phyloP scores from a whole-genome alignment of 2,329 filamentous ascomycete genomes.

The Neonectria coccinea region DNA sequence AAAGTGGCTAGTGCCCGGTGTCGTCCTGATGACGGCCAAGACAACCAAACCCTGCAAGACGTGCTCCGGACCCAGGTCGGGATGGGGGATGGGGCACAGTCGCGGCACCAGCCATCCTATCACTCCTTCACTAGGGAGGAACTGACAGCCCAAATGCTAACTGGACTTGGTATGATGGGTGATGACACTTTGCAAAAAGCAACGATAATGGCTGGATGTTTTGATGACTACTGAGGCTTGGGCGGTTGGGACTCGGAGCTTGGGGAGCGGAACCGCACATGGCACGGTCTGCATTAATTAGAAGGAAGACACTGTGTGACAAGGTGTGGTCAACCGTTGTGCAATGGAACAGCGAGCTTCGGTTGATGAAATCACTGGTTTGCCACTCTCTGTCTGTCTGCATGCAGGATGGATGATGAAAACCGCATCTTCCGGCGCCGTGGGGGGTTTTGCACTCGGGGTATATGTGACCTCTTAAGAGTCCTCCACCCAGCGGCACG shows the following conservation, averaged over 20 bases:
- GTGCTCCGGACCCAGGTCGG: background rate
- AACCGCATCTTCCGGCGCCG: background rate
- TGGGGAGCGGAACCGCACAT: slow-evolving; percentile 21
- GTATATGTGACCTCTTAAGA: slow-evolving; percentile 24
- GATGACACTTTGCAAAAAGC: slow-evolving; percentile 17
- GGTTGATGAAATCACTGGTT: slow-evolving; percentile 8
- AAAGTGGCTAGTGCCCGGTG: slow-evolving; percentile 34
- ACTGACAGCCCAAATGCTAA: slow-evolving; percentile 11
- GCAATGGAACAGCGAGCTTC: slow-evolving; percentile 10
- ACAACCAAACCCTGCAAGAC: slow-evolving; percentile 3
- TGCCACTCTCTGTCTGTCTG: background rate
- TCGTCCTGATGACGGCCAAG: slow-evolving; percentile 1
- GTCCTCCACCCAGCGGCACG: background rate
- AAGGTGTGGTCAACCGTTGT: slow-evolving; percentile 11
- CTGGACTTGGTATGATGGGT: background rate
- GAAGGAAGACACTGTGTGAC: slow-evolving; percentile 8
- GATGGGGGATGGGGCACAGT: slow-evolving; percentile 4
- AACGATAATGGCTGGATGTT: slow-evolving; percentile 7
- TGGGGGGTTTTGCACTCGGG: background rate
- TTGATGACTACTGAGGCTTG: background rate
- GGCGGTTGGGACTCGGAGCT: slow-evolving; percentile 6
- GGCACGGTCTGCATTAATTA: slow-evolving; percentile 9
- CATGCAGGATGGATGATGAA: slow-evolving; percentile 4
- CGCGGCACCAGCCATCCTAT: slow-evolving; percentile 9
- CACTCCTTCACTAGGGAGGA: background rate